Base-by-base conservation (phyloP, 345 rosid species). In the Sonneratia alba region DNA sequence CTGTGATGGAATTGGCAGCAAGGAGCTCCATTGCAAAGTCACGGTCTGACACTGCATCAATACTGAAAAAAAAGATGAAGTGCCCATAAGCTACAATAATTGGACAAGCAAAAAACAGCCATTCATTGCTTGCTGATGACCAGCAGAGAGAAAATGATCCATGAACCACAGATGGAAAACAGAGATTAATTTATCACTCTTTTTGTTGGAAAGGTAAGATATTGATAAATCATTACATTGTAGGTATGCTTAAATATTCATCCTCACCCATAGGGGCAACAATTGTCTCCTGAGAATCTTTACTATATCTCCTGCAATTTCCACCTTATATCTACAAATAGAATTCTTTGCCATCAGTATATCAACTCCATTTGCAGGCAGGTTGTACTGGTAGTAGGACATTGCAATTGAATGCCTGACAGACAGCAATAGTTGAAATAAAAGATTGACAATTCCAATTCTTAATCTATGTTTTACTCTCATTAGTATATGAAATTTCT, bases 21-120 rank as follows among this genome's bases (percentile, higher is more conserved):
- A 90, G 83, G 59, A 95, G 89, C 85, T 95, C 99, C 86, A 92
- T 64, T 63, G 86, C 87, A 45, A 90, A 95, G 77, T 95, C 99
- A 75, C 97, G 76, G 81, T 95, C 97, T 40, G 99, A 92, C 71
- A 95, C 98, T 77, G 98, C 96, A 85, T 95, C 98, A 67, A 95
- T 90, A 78, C 98, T 75, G 73, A 45, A 70, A 24, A 75, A 63
- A 75, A 32, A 38, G 27, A 38, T 57, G 0, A 67, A 73, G 40
- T 1, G 13, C 36, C 55, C 48, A 3, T 67, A 72, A 43, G 65
- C 36, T 38, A 34, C 63, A 69, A 24, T 43, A n/a, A 47, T 38
- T 7, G 45, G 14, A 66, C 22, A 36, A 66, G 45, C 3, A 66
- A 63, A 27, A 63, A 24, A 7, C 27, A 34, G 15, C 1, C 32